A percentile compares a stretch with the other conserved stretches of the same genome.
Evolutionary conservation across 78 protist species (phyloP).

Genomic region (Pelomyxa schiedti): DNA sequence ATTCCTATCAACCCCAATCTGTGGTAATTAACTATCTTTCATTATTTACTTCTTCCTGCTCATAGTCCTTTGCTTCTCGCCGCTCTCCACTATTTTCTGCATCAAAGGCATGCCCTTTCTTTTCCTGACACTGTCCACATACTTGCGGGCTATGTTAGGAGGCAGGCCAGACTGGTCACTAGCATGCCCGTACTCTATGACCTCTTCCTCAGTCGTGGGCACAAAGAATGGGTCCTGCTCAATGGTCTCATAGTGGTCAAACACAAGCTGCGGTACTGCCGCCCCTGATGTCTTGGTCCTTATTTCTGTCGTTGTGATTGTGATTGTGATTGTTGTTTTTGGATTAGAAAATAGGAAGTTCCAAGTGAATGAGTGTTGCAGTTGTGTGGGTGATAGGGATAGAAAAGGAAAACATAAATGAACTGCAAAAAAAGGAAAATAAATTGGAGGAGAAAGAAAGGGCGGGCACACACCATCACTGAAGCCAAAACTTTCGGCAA

Average conservation of each 20-base stretch:
- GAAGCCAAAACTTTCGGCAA: slow-evolving; percentile 82
- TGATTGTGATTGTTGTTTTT: too few species aligned
- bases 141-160: slow-evolving; percentile 70
- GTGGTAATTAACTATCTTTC: too few species aligned
- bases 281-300: slow-evolving; percentile 76
- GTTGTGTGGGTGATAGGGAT: neutral
- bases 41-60: slow-evolving; percentile 64
- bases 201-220: slow-evolving; percentile 83
- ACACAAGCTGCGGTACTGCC: slow-evolving; percentile 79
- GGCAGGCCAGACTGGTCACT: slow-evolving; percentile 53
- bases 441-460: neutral
- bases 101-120: slow-evolving; percentile 80
- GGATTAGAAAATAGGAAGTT: too few species aligned
- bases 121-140: slow-evolving; percentile 57
- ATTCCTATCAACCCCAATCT: too few species aligned
- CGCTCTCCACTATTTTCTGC: slow-evolving; percentile 79
- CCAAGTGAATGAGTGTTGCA: neutral
- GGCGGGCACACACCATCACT: slow-evolving; percentile 6
- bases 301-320: slow-evolving; percentile 61
- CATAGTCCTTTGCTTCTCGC: slow-evolving; percentile 89
- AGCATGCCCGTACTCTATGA: slow-evolving; percentile 81
- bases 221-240: slow-evolving; percentile 78
- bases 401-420: neutral
- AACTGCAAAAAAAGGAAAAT: neutral
- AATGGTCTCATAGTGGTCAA: slow-evolving; percentile 56